Evolutionary conservation across 23 red algal genomes (phyloP), one percentile per base, ranked within the genome.

Genomic region (Gracilaria vermiculophylla): DNA sequence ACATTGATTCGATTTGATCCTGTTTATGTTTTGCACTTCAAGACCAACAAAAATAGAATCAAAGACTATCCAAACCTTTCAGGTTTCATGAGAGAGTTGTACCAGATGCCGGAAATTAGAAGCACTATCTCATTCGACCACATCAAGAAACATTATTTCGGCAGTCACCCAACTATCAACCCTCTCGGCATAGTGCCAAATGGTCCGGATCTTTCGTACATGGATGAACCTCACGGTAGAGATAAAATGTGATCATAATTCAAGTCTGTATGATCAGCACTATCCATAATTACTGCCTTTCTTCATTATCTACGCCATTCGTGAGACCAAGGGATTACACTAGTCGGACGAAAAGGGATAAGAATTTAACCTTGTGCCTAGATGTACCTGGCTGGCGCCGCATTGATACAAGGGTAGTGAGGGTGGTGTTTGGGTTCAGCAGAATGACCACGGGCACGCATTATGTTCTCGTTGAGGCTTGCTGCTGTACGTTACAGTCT

Each of bases 1-100:
- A 97, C 95, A 12, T 83, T 97, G 32, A 90, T 93, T 56, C 83
- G 95, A 9, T 97, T 97, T 82, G 95, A 97, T 80, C 36, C 82
- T 23, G 95, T 97, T 17, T 97, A 97, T 44, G 86, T 94, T 14
- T 62, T 42, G 40, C 95, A 97, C 78, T 97, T 97, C 55, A 97
- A 97, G 53, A 82, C 79, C 2, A 97, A 97, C 81, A 55, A 78
- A 50, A 82, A 90, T 14, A 62, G 76, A 21, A 83, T 97, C 37
- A 79, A 86, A 51, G 91, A 93, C 36, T 97, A 93, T 54, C 89
- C 69, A 10, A 89, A 93, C 42, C 87, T 97, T 53, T 76, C 76
- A 15, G 90, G 83, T 53, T 97, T 78, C 31, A 90, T 64, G 23
- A 83, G 69, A 48, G 95, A 97, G 6, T 39, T 97, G 21, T 97